Conservation (phyloP, 768 basidiomycete genomes). For the Hygrocybe coccinea region DNA sequence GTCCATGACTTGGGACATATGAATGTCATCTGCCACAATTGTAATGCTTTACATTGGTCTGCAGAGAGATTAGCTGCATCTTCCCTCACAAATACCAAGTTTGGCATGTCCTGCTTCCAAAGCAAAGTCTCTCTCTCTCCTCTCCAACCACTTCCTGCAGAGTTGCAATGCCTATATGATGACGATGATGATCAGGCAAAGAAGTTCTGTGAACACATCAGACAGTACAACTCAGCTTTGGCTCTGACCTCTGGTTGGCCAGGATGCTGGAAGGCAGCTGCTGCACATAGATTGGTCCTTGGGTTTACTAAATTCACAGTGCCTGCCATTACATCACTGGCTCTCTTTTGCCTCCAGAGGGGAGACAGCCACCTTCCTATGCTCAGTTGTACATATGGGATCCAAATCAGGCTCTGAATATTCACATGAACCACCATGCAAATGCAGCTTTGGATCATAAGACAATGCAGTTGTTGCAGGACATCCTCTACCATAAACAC, state of each 20-base stretch:
- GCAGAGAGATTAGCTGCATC: slow-evolving; percentile 12
- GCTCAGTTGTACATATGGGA: too few species aligned
- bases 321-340: slow-evolving; percentile 29
- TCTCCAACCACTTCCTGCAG: slow-evolving; percentile 21
- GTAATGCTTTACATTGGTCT: too few species aligned
- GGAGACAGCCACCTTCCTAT: too few species aligned
- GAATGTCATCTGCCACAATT: too few species aligned
- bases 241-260: slow-evolving; percentile 30
- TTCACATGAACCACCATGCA: too few species aligned
- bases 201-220: slow-evolving; percentile 29
- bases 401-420: too few species aligned
- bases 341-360: too few species aligned
- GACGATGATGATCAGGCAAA: slow-evolving; percentile 5
- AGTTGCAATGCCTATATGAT: slow-evolving; percentile 19
- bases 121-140: slow-evolving; percentile 30
- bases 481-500: slow-evolving; percentile 12
- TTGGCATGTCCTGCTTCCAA: slow-evolving; percentile 33
- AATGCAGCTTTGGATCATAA: too few species aligned
- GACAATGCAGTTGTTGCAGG: too few species aligned
- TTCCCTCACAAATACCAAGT: slow-evolving; percentile 18
- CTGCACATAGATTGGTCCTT: slow-evolving; percentile 29
- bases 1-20: too few species aligned
- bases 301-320: slow-evolving; percentile 26
- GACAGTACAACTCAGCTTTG: too few species aligned
- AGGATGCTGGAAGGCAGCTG: slow-evolving; percentile 20